A percentile compares a stretch with the other conserved stretches of the same genome.
Evolutionary conservation across 192 early-diverging fungal species (phyloP).

Genomic region (Podila verticillata): DNA sequence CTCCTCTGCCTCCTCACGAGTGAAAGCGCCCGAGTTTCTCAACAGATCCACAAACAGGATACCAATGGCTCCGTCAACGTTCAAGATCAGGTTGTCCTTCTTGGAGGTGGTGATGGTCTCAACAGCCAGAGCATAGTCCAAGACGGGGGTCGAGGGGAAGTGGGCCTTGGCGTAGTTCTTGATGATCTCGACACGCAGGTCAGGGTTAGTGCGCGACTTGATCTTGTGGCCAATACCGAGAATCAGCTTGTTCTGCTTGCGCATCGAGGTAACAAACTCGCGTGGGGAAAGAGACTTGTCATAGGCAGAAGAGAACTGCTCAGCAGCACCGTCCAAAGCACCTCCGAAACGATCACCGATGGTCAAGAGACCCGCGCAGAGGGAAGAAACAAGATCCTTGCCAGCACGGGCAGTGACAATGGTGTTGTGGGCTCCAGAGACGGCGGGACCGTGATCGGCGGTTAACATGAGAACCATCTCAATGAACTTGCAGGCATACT

Average conservation of each 20-base stretch:
- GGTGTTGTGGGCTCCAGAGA: slow-evolving; percentile 90
- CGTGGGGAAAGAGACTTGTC: slow-evolving; percentile 92
- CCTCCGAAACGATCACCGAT: slow-evolving; percentile 99
- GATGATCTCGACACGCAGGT: slow-evolving; percentile 95
- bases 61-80: slow-evolving; percentile 95
- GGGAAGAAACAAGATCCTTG: slow-evolving; percentile 95
- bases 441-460: slow-evolving; percentile 98
- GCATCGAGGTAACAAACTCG: slow-evolving; percentile 95
- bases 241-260: slow-evolving; percentile 97
- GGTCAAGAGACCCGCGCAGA: slow-evolving; percentile 94
- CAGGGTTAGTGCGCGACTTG: slow-evolving; percentile 98
- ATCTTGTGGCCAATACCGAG: slow-evolving; percentile 99
- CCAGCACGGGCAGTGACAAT: slow-evolving; percentile 96
- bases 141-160: slow-evolving; percentile 88
- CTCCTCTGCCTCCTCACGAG: slow-evolving; percentile 94
- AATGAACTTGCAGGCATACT: slow-evolving; percentile 96
- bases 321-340: slow-evolving; percentile 97
- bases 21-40: slow-evolving; percentile 92
- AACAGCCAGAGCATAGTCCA: slow-evolving; percentile 93
- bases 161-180: slow-evolving; percentile 90
- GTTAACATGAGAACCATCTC: slow-evolving; percentile 99
- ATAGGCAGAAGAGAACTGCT: slow-evolving; percentile 89
- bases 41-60: slow-evolving; percentile 96
- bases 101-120: slow-evolving; percentile 97
- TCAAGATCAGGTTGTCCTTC: slow-evolving; percentile 98